Conservation (phyloP, 2,329 filamentous ascomycete genomes). For the Reticulascus tulasneorum region DNA sequence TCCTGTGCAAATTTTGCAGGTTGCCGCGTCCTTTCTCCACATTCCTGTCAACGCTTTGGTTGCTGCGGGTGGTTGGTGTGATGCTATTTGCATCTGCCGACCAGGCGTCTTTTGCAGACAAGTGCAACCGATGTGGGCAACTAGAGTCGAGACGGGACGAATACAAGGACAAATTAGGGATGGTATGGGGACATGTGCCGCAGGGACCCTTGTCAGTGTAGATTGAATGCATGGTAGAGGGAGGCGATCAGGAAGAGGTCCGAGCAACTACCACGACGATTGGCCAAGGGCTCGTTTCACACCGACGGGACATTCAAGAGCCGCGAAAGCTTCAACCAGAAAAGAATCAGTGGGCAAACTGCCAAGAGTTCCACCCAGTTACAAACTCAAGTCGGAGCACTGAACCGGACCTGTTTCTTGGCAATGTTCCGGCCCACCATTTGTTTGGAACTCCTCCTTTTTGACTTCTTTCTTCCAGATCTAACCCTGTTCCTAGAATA, state of each 20-base stretch:
- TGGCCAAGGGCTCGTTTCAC: constrained; percentile 7
- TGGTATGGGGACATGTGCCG: constrained; percentile 1
- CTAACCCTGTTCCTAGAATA: no score
- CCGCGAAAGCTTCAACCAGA: constrained; percentile 6
- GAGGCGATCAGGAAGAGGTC: constrained; percentile 8
- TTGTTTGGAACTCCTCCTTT: no score
- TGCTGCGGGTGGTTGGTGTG: no score
- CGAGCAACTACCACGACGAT: constrained; percentile 2
- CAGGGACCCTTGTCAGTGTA: no score
- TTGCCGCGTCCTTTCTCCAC: no score
- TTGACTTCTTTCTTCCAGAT: no score
- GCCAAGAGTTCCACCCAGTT: constrained; percentile 14
- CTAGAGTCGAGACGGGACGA: constrained; percentile 10
- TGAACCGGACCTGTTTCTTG: no score
- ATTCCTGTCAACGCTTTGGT: no score
- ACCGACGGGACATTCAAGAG: constrained; percentile 4
- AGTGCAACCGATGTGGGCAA: constrained; percentile 11
- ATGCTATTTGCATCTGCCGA: no score
- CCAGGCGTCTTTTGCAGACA: no score
- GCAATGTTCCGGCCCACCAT: no score
- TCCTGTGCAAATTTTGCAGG: no score
- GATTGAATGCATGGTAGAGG: background rate
- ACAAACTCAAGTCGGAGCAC: constrained; percentile 5
- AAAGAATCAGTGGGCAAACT: constrained; percentile 2
- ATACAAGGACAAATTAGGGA: constrained; percentile 1